Conservation (phyloP, 208 protist species). For the Acanthamoeba lugdunensis region DNA sequence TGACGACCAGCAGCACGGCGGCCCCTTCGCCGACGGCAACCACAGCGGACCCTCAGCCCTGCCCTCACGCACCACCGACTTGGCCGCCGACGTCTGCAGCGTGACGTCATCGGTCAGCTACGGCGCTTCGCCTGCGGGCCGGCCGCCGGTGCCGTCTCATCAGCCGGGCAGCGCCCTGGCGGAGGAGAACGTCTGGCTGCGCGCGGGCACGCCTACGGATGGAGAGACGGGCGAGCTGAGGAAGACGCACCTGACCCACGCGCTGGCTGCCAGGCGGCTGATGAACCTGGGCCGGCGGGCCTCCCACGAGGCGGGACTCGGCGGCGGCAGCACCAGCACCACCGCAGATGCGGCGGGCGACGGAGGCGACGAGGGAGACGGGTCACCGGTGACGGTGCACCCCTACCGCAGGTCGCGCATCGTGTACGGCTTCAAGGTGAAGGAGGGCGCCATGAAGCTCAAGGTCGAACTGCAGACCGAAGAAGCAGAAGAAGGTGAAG, state of each 20-base stretch:
- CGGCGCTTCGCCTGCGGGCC: too few relatives aligned
- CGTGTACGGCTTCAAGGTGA: constrained; percentile 35
- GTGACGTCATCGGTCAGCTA: not conserved
- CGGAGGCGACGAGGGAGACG: not conserved
- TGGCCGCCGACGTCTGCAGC: not conserved
- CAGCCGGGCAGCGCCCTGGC: too few relatives aligned
- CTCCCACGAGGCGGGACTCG: not conserved
- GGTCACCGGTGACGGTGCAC: not conserved
- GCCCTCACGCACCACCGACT: not conserved
- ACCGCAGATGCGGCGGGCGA: too few relatives aligned
- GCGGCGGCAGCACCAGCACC: not conserved
- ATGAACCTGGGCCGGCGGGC: not conserved
- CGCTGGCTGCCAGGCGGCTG: not conserved
- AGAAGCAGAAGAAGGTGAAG: too few relatives aligned
- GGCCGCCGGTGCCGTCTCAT: too few relatives aligned
- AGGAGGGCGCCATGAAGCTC: constrained; percentile 31
- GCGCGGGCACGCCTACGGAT: too few relatives aligned
- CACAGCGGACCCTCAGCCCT: not conserved
- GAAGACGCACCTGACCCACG: not conserved
- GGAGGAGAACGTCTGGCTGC: not conserved
- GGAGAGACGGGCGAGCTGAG: not conserved
- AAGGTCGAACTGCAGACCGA: constrained; percentile 18
- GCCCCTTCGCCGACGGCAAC: not conserved
- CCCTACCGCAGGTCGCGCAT: not conserved
- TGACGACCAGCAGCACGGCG: not conserved